Evolutionary conservation across 2,329 filamentous ascomycete species (phyloP), one percentile per base, ranked within the genome.

Genomic region (Fusarium sp.): DNA sequence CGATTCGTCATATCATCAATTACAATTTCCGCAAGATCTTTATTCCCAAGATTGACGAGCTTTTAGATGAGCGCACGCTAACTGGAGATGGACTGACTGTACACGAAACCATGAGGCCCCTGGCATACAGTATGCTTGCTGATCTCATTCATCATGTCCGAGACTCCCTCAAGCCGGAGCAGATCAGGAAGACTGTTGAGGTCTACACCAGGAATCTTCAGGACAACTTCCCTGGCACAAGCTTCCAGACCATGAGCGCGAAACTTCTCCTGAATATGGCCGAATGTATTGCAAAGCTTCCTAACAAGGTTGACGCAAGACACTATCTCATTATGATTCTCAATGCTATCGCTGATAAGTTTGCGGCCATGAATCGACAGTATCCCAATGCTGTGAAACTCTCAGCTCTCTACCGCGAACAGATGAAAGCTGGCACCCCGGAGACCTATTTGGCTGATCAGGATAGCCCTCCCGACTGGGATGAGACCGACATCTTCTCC

Each of bases 211-310:
- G 92, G 77, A 98, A 98, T 75, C 84, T 99, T 24, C 94, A 97
- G 76, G 96, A 98, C 79, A 94, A 93, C 69, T 97, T 97, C 69
- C 97, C 96, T 0, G 97, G 97, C 11, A 98, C 97, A 1, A 99
- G 95, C 80, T 99, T 99, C 78, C 97, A 99, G 80, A 99, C 96
- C 0, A 99, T 99, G 96, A 98, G 96, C 75, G 97, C 96, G 0
- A 99, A 98, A 80, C 85, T 99, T 5, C 84, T 99, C 1, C 85
- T 99, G 15, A 99, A 99, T 79, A 97, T 99, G 94, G 96, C 95
- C 0, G 97, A 99, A 76, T 97, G 94, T 78, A 99, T 99, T 76
- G 93, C 94, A 2, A 97, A 95, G 79, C 87, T 99, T 74, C 91
- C 92, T 22, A 93, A 97, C 78, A 99, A 98, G 82, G 90, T 92